Base-by-base conservation (phyloP, 441 rosid genomes). In the Erodium trifolium region DNA sequence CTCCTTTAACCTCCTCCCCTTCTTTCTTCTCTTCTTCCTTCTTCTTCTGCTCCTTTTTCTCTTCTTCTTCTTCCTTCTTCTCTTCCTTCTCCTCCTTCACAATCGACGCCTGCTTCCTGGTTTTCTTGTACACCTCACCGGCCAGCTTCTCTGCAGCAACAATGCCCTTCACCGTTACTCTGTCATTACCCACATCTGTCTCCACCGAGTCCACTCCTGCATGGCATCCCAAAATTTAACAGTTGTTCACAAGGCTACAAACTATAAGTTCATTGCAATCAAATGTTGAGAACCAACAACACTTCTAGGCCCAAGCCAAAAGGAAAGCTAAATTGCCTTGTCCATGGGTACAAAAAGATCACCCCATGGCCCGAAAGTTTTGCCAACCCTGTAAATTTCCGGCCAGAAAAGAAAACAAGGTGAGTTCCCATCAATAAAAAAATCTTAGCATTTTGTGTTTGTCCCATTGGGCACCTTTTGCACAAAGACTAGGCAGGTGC, bases 141-240 rank as follows among this genome's bases (percentile, higher is more conserved):
- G 78, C 82, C 16, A 83, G 79, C 55, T 72, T 78, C 14, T 45
- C 35, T 0, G 85, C 82, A 49, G 81, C 85, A 1, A 83, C 63
- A 14, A 72, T 62, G 0, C 84, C 87, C 64, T 76, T 79, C 27
- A 83, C 83, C 11, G 62, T 71, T 14, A 78, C 83, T 51, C 51
- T 72, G 49, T 70, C 77, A n/a, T 71, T 78, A 7, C 31, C 76
- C 29, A 78, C 65, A 51, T 83, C 76, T 2, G 83, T 78, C 65
- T 76, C 81, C 60, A 81, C 87, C 0, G 82, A 70, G 31, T 81
- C 83, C 4, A 83, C 80, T 5, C 85, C 85, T 83, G 68, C 51
- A 64, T 5, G 0, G 65, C 12, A 62, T 7, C 4, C 23, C 43
- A 31, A 68, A 27, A 17, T 27, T 16, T 17, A 55, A 5, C 23